Evolutionary conservation across 2,329 filamentous ascomycete genomes (phyloP).

Genomic region (Fusarium sp.): DNA sequence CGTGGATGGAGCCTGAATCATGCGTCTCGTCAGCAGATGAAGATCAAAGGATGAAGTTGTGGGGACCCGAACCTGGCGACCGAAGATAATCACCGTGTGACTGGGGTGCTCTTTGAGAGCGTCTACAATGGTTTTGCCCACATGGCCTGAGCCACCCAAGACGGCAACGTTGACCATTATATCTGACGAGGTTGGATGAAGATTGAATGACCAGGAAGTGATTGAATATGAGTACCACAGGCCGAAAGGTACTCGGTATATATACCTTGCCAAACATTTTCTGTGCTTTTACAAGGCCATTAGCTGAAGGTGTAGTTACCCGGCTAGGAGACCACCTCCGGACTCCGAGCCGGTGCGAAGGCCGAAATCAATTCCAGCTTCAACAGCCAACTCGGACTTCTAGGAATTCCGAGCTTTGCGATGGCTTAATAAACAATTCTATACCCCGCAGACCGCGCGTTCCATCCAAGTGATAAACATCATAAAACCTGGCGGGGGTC

Average conservation of each 20-base stretch:
- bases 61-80: constrained; percentile 4
- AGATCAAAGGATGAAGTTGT: background rate
- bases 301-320: background rate
- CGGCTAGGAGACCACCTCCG: background rate
- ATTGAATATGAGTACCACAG: background rate
- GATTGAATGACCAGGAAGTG: background rate
- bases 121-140: constrained; percentile 20
- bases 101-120: constrained; percentile 10
- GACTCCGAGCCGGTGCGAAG: background rate
- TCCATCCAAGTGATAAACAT: background rate
- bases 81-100: constrained; percentile 15
- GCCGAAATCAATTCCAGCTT: background rate
- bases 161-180: constrained; percentile 22
- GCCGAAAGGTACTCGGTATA: background rate
- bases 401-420: background rate
- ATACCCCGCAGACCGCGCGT: background rate
- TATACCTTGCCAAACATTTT: background rate
- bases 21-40: background rate
- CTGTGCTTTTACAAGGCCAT: background rate
- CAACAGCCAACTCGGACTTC: background rate
- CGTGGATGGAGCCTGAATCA: background rate
- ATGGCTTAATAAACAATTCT: background rate
- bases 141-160: constrained; percentile 23
- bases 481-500: background rate
- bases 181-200: background rate